Evolutionary conservation across 2,329 filamentous ascomycete species (phyloP), one percentile per base, ranked within the genome.

Genomic region (Alternaria sp.): DNA sequence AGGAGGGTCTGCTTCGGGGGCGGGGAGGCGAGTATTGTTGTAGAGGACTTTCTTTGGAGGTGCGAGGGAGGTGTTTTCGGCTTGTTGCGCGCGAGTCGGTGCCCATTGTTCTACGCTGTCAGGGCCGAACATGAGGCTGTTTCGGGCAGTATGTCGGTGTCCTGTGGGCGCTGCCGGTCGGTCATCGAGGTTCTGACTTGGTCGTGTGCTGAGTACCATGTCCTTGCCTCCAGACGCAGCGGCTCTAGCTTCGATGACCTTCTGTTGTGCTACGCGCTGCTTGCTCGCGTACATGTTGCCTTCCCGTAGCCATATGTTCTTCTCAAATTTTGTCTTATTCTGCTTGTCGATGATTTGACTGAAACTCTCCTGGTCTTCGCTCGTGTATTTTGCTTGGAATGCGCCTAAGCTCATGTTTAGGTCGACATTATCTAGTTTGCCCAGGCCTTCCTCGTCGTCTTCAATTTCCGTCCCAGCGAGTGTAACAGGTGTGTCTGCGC

Each of bases 291-390:
- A 86, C 76, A 94, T 94, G 80, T 98, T 97, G 28, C 89, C 92
- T 10, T 88, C 86, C 89, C 93, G 97, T 46, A 98, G 83, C 91
- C 94, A 97, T 1, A 89, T 89, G 74, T 97, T 92, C 71, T 94
- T 97, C 72, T 94, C 90, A 0, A 91, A 90, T 52, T 86, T 87
- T 77, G 93, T 94, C 63, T 89, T 85, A 74, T 97, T 99, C 74
- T 97, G 93, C 72, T 90, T 92, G 80, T 99, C 95, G 28, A 98
- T 83, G 2, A 99, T 84, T 70, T 90, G 91, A 79, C 97, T 97
- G 82, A 99, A 98, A 70, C 92, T 96, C 76, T 97, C 95, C 74
- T 98, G 98, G 77, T 99, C 95, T 79, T 99, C 95, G 73, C 93
- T 97, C 1, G 94, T 99, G 80, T 97, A 98, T 68, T 92, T 94